Evolutionary conservation across 352 stramenopile genomes (phyloP).

Genomic region (Pythium brachiatum): DNA sequence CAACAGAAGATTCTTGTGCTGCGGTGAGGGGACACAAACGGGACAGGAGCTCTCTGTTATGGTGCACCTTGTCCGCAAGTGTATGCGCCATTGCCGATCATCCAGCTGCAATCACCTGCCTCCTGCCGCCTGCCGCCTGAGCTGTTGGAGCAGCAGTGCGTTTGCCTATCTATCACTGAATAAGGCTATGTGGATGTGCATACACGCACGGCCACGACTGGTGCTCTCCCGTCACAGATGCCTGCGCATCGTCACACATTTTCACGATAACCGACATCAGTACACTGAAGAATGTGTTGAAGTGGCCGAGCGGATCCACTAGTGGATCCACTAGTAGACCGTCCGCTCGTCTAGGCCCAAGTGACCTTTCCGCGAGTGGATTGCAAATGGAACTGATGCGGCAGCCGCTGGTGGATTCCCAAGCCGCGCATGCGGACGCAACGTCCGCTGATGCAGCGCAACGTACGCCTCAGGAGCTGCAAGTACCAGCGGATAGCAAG

Average conservation of each 20-base stretch:
- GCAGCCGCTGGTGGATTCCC: too few relatives aligned
- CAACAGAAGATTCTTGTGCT: conserved; percentile 30
- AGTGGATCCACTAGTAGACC: background rate
- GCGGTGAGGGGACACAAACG: conserved; percentile 7
- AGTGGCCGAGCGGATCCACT: conserved; percentile 9
- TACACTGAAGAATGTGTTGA: conserved; percentile 1
- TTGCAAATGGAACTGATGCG: background rate
- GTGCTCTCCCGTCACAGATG: background rate
- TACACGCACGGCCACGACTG: too few relatives aligned
- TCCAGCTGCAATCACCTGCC: background rate
- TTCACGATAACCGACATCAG: background rate
- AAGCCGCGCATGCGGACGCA: too few relatives aligned
- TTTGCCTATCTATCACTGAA: background rate
- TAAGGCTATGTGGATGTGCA: too few relatives aligned
- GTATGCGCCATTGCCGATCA: conserved; percentile 25
- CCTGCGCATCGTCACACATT: background rate
- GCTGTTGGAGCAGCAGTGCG: background rate
- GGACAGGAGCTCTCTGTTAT: background rate
- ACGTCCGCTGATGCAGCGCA: background rate
- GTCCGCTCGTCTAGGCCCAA: background rate
- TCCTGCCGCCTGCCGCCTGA: background rate
- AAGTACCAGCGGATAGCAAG: background rate
- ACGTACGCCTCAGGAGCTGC: background rate
- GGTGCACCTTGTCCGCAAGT: conserved; percentile 12
- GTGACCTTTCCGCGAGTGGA: conserved; percentile 2